phyloP scores from a whole-genome alignment of 306 rosid genomes.

The Carpinus fangiana region DNA sequence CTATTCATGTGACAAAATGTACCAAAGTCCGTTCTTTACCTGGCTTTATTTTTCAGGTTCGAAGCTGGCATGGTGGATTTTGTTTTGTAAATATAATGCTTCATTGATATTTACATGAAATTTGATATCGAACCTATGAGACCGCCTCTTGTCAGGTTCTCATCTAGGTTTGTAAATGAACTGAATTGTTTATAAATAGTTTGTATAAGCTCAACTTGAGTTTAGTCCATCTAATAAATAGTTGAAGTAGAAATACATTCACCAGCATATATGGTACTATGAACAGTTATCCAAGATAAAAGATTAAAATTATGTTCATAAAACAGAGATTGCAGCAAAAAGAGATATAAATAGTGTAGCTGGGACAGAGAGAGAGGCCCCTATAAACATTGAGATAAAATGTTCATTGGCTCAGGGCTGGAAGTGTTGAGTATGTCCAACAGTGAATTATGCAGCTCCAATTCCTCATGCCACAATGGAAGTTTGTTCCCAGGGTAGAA shows the following conservation, averaged over 20 bases:
- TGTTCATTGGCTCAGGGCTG: slow-evolving; percentile 81
- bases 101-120: no score
- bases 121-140: no score
- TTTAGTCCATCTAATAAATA: no score
- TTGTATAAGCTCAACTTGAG: no score
- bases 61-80: no score
- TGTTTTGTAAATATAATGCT: no score
- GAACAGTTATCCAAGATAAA: background rate
- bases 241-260: background rate
- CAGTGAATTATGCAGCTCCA: slow-evolving; percentile 72
- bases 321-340: slow-evolving; percentile 4
- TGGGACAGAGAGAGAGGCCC: slow-evolving; percentile 6
- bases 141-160: no score
- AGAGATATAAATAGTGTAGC: slow-evolving; percentile 7
- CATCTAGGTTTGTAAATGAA: no score
- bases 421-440: slow-evolving; percentile 65
- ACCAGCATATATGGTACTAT: slow-evolving; percentile 15
- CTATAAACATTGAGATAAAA: slow-evolving; percentile 27
- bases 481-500: slow-evolving; percentile 77
- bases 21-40: no score
- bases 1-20: no score
- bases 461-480: slow-evolving; percentile 90
- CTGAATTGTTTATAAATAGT: no score
- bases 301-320: slow-evolving; percentile 2
- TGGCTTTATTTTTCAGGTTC: no score